Evolutionary conservation across 2,329 filamentous ascomycete genomes (phyloP).

Genomic region (Ambrosiella cleistominuta): DNA sequence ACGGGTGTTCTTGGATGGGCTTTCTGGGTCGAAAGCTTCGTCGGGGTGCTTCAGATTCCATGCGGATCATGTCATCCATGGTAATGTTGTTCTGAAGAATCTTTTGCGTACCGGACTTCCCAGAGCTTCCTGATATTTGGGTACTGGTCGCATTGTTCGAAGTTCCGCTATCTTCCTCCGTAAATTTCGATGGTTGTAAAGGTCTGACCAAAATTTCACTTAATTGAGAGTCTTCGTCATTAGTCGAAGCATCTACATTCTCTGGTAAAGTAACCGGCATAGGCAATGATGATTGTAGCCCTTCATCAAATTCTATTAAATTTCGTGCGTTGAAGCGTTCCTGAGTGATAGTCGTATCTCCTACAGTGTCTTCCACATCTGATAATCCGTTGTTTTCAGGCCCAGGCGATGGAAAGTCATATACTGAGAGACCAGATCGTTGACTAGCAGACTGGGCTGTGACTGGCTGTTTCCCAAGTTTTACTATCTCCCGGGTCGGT

Average conservation of each 20-base stretch:
- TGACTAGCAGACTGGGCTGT: not conserved
- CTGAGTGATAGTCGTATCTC: not conserved
- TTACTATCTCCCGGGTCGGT: not conserved
- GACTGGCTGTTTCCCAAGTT: not conserved
- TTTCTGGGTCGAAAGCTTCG: slow-evolving; percentile 41
- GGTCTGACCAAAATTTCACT: not conserved
- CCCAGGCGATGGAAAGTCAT: not conserved
- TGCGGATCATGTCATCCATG: not conserved
- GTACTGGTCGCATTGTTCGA: not conserved
- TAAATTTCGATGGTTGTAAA: not conserved
- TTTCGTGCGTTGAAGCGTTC: not conserved
- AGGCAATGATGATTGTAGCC: not conserved
- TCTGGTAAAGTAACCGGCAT: not conserved
- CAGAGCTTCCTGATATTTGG: not conserved
- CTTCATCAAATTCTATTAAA: not conserved
- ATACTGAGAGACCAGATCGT: not conserved
- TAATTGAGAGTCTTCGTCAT: not conserved
- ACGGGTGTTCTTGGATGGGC: slow-evolving; percentile 43
- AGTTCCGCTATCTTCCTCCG: not conserved
- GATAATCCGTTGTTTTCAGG: not conserved
- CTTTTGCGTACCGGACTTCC: not conserved
- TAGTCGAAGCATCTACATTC: not conserved
- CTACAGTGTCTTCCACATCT: not conserved
- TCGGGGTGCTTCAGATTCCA: not conserved
- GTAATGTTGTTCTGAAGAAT: not conserved